Evolutionary conservation across 106 monocot genomes (phyloP), one percentile per base, ranked within the genome.

Genomic region (Dendrobium nobile): DNA sequence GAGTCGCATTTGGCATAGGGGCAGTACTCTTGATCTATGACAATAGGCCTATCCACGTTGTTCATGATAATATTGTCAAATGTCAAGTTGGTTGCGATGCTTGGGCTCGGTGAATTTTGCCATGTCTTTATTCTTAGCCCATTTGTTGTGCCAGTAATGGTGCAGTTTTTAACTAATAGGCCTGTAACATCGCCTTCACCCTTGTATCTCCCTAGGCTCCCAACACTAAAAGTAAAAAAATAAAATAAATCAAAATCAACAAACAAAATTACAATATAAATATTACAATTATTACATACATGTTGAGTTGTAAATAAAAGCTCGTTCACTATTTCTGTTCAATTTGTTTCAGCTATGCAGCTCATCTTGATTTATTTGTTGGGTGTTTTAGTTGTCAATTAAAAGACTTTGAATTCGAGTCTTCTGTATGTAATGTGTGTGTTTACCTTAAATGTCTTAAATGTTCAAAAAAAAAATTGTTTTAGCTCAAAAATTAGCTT

Each of bases 61-160:
- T 78, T 74, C 94, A 94, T 91, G 2, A 85, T 58, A 2, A 94
- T 84, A 45, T 94, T 84, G 33, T 94, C 89, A 42, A 94, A 94
- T 1, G 85, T 82, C 65, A 94, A 79, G 82, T 91, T 84, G 2
- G 81, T n/a, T n/a, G 84, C 91, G 0, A 40, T 4, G 54, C 82
- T 86, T 1, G 9, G 41, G 15, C 65, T 31, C 0, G 88, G 84
- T 4, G 89, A 90, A 61, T 86, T 78, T 64, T 82, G 47, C 91
- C 94, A 94, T 5, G 94, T 89, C 84, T 94, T 94, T 54, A 94
- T 91, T 70, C 94, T 56, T 0, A 94, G 48, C 0, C 94, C 94
- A 47, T 89, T 91, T 0, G 27, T 17, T 0, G 94, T 91, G 7
- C 80, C 83, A 10, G 70, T 45, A 0, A 94, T 24, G 24, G 67